Percentiles rank a stretch among this genome's conserved stretches.
phyloP scores from a whole-genome alignment of 2,329 filamentous ascomycete genomes.

The Chaetothyriales sp. region DNA sequence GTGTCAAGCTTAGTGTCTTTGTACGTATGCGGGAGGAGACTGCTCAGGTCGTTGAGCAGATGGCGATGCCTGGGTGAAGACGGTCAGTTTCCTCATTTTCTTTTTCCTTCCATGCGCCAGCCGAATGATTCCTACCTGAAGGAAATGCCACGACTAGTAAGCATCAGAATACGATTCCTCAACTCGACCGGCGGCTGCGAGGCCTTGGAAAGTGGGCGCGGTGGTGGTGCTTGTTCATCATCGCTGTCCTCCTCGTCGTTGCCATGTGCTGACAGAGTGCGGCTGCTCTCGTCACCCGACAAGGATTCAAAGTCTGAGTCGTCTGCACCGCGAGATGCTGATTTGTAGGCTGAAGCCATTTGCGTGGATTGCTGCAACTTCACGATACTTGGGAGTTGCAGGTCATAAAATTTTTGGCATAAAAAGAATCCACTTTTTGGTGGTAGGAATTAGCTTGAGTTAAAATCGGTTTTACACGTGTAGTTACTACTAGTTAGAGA shows the following conservation, averaged over 20 bases:
- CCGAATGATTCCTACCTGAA: constrained; percentile 51
- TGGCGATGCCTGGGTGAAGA: constrained; percentile 59
- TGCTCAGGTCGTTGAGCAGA: constrained; percentile 73
- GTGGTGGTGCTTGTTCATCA: constrained; percentile 48
- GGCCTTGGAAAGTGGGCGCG: not conserved
- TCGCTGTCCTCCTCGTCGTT: constrained; percentile 31
- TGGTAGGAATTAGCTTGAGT: too few relatives aligned
- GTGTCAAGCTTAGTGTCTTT: constrained; percentile 96
- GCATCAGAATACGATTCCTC: constrained; percentile 58
- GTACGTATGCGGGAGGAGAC: constrained; percentile 76
- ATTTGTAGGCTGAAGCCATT: constrained; percentile 47
- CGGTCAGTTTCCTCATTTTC: constrained; percentile 2
- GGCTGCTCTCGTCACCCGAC: constrained; percentile 4
- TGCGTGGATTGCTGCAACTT: constrained; percentile 1
- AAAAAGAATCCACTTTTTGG: too few relatives aligned
- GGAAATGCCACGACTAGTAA: constrained; percentile 85
- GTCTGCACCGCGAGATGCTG: constrained; percentile 22
- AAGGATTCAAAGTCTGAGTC: constrained; percentile 13
- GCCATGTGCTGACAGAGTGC: constrained; percentile 17
- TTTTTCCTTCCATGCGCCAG: not conserved
- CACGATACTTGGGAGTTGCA: too few relatives aligned
- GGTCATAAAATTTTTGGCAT: too few relatives aligned
- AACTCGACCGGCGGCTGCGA: constrained; percentile 18
- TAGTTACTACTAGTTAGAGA: too few relatives aligned
- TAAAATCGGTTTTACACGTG: too few relatives aligned